Conservation (phyloP, 2,329 filamentous ascomycete genomes). For the Fusarium redolens region DNA sequence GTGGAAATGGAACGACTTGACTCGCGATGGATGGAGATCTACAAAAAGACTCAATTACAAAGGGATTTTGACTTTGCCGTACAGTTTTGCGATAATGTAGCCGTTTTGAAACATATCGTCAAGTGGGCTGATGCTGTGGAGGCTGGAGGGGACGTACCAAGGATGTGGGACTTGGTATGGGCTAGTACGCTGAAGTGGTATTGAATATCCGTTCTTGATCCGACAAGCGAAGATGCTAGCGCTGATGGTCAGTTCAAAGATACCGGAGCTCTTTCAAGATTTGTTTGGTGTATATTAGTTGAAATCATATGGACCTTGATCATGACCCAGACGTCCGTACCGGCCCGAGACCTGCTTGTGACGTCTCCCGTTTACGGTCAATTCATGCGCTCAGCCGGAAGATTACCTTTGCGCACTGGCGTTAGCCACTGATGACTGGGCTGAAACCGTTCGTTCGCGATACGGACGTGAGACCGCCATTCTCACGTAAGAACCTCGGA, state of each 20-base stretch:
- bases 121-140: slow-evolving; percentile 5
- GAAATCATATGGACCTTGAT: background rate
- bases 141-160: background rate
- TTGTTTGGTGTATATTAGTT: background rate
- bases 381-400: background rate
- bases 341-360: background rate
- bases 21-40: slow-evolving; percentile 47
- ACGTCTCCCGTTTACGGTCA: fast-evolving
- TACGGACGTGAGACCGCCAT: background rate
- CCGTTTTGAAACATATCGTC: background rate
- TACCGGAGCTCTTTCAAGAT: background rate
- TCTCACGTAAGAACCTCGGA: background rate
- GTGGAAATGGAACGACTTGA: slow-evolving; percentile 47
- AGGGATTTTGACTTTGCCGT: slow-evolving; percentile 28
- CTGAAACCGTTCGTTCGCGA: background rate
- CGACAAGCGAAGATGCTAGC: background rate
- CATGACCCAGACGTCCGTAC: background rate
- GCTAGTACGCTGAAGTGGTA: background rate
- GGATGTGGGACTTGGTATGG: background rate
- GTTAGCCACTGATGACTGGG: too few relatives aligned
- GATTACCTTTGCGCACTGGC: background rate
- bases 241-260: fast-evolving
- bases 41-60: background rate
- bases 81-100: slow-evolving; percentile 9
- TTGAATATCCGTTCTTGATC: background rate